phyloP scores from a whole-genome alignment of 108 stramenopile genomes.

The Fragilariopsis cylindrus region DNA sequence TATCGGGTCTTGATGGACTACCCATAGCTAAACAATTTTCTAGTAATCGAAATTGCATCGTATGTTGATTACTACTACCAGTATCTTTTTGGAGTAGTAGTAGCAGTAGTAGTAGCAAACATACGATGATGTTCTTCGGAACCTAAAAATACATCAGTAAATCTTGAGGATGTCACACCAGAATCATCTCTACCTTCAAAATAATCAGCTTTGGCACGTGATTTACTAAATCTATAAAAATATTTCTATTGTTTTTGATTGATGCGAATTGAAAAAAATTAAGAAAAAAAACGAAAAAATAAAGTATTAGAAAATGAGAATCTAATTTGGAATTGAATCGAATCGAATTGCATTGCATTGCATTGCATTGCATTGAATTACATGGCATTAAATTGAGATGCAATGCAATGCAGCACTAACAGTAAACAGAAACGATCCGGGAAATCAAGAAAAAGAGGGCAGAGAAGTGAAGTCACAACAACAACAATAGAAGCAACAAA shows the following conservation, averaged over 20 bases:
- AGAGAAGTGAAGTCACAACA: too few relatives aligned
- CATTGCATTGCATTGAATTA: too few relatives aligned
- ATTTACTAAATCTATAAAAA: constrained; percentile 82
- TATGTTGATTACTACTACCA: background rate
- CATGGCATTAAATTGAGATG: too few relatives aligned
- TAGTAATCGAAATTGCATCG: constrained; percentile 44
- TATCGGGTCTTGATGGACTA: constrained; percentile 58
- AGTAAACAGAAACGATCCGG: too few relatives aligned
- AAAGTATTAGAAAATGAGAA: too few relatives aligned
- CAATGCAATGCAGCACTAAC: too few relatives aligned
- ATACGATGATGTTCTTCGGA: constrained; percentile 51
- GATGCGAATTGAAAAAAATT: background rate
- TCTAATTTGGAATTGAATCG: too few relatives aligned
- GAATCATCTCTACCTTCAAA: constrained; percentile 90
- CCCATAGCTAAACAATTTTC: constrained; percentile 87
- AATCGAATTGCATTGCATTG: too few relatives aligned
- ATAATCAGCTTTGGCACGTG: constrained; percentile 84
- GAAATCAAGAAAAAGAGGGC: too few relatives aligned
- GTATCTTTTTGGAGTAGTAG: constrained; percentile 5
- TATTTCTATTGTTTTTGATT: constrained; percentile 68
- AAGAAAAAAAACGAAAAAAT: too few relatives aligned
- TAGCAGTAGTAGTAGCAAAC: constrained; percentile 25
- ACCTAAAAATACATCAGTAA: constrained; percentile 58
- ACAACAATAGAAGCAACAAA: too few relatives aligned
- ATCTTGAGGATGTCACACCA: constrained; percentile 80